Conservation (phyloP, 805 yeast species). For the Lipomyces spencermartinsiae region DNA sequence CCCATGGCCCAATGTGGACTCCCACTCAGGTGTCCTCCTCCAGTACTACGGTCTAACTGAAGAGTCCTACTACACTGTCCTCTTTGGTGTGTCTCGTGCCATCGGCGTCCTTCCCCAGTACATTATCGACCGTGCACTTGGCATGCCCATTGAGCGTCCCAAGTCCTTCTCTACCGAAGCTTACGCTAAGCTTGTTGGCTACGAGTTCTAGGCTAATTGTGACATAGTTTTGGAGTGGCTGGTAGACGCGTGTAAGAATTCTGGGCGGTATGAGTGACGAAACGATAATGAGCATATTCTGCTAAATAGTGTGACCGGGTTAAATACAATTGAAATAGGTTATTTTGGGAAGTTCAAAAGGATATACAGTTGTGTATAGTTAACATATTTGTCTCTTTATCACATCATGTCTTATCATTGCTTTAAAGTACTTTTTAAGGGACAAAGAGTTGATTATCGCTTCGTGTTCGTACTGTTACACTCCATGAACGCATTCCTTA, state of each 20-base stretch:
- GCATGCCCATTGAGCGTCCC: slow-evolving; percentile 86
- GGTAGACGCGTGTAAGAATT: neutral
- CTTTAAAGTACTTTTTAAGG: neutral
- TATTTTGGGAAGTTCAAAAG: slow-evolving; percentile 3
- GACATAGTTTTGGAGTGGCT: neutral
- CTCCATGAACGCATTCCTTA: neutral
- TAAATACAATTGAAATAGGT: neutral
- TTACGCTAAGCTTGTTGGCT: slow-evolving; percentile 72
- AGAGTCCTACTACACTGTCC: slow-evolving; percentile 81
- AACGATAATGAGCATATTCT: neutral
- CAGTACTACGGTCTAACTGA: slow-evolving; percentile 86
- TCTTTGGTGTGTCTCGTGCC: slow-evolving; percentile 87
- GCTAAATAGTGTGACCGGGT: neutral
- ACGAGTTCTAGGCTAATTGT: slow-evolving; percentile 26
- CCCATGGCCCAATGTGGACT: slow-evolving; percentile 93
- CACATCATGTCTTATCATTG: neutral
- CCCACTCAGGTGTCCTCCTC: slow-evolving; percentile 83
- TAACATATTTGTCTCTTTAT: neutral
- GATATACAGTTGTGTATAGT: neutral
- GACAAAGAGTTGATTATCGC: neutral
- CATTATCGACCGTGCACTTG: slow-evolving; percentile 82
- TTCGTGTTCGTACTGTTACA: neutral
- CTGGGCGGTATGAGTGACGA: neutral
- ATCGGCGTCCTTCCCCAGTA: slow-evolving; percentile 85
- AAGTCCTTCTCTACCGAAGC: slow-evolving; percentile 93